Evolutionary conservation across 805 yeast genomes (phyloP).

Genomic region (Candida corydali): DNA sequence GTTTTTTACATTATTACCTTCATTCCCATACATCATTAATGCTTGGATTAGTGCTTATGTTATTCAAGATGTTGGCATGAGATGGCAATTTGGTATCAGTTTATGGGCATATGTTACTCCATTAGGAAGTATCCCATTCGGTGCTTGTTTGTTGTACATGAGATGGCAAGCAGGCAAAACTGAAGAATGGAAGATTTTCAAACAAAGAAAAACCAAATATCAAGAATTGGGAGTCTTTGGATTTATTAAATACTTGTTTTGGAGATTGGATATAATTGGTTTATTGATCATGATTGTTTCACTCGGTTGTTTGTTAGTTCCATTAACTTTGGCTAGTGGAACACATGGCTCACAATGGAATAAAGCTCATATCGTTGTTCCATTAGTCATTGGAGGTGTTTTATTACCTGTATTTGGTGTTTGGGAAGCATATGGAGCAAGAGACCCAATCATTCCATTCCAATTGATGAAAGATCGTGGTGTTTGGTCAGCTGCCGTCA

Average conservation of each 20-base stretch:
- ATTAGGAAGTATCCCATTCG: conserved; percentile 55
- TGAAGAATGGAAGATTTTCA: conserved; percentile 45
- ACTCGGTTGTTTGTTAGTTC: conserved; percentile 64
- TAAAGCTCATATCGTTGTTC: conserved; percentile 59
- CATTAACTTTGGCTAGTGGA: conserved; percentile 77
- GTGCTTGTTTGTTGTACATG: conserved; percentile 54
- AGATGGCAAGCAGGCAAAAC: conserved; percentile 47
- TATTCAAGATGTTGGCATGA: conserved; percentile 30
- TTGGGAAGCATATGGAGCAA: conserved; percentile 57
- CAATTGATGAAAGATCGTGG: conserved; percentile 61
- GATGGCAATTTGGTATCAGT: conserved; percentile 74
- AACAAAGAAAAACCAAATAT: conserved; percentile 34
- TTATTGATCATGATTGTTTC: conserved; percentile 49
- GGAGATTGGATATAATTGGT: conserved; percentile 67
- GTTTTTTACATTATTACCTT: conserved; percentile 58
- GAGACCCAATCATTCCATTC: conserved; percentile 61
- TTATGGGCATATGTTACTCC: conserved; percentile 82
- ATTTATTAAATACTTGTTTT: conserved; percentile 42
- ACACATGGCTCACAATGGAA: conserved; percentile 46
- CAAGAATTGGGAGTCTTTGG: conserved; percentile 28
- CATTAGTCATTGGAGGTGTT: conserved; percentile 63
- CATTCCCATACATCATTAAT: conserved; percentile 69
- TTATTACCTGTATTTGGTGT: conserved; percentile 53
- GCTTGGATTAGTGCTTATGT: conserved; percentile 75
- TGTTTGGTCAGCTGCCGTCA: conserved; percentile 64